phyloP scores from a whole-genome alignment of 768 basidiomycete species.

The Xerocomus brunneocitrinus region DNA sequence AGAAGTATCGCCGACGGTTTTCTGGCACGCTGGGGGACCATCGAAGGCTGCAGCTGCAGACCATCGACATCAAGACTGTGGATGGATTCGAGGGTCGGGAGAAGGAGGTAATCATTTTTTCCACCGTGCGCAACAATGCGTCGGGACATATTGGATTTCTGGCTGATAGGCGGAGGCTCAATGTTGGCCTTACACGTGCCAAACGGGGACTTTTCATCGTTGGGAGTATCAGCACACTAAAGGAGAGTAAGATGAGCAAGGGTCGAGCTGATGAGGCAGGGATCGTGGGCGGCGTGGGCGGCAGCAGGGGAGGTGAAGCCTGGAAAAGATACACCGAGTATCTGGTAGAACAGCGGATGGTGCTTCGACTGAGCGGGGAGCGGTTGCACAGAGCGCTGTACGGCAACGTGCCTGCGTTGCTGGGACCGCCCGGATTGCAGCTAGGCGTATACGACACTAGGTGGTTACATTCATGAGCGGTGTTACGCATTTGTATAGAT shows the following conservation, averaged over 20 bases:
- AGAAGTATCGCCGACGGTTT: slow-evolving; percentile 51
- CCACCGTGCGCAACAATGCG: slow-evolving; percentile 81
- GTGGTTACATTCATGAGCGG: background rate
- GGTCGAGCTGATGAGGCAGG: slow-evolving; percentile 13
- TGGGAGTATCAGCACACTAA: slow-evolving; percentile 66
- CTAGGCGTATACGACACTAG: background rate
- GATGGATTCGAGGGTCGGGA: slow-evolving; percentile 94
- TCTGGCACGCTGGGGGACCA: slow-evolving; percentile 55
- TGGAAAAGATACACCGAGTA: slow-evolving; percentile 63
- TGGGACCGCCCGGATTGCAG: background rate
- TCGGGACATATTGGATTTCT: slow-evolving; percentile 83
- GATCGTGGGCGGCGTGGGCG: background rate
- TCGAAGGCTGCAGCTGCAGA: slow-evolving; percentile 57
- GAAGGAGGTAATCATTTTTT: slow-evolving; percentile 90
- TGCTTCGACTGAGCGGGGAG: slow-evolving; percentile 44
- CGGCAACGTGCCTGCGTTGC: background rate
- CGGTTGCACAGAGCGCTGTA: slow-evolving; percentile 36
- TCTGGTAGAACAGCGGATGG: slow-evolving; percentile 47
- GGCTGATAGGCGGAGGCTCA: slow-evolving; percentile 78
- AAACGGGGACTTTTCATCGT: slow-evolving; percentile 81
- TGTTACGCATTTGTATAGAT: background rate
- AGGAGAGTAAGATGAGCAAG: slow-evolving; percentile 38
- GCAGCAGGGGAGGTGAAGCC: slow-evolving; percentile 36
- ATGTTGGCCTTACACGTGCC: slow-evolving; percentile 88
- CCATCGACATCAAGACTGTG: slow-evolving; percentile 87